Conservation (phyloP, 306 rosid genomes). For the Begonia fuchsioides region DNA sequence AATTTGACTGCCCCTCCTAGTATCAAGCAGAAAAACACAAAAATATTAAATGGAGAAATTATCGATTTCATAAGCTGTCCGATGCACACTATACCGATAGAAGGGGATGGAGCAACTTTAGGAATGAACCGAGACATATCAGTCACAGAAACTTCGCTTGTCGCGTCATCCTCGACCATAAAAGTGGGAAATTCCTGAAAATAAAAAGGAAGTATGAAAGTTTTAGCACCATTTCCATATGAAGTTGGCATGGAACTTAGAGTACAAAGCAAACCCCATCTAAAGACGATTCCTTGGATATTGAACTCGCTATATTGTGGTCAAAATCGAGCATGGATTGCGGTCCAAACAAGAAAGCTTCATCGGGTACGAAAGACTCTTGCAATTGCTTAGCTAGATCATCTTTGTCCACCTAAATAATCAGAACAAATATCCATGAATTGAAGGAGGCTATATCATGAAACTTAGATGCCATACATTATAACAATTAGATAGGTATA, state of each 20-base stretch:
- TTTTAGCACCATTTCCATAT: background rate
- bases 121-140: slow-evolving; percentile 61
- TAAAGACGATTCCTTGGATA: slow-evolving; percentile 44
- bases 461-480: background rate
- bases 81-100: slow-evolving; percentile 50
- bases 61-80: slow-evolving; percentile 96
- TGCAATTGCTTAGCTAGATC: slow-evolving; percentile 43
- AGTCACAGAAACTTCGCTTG: slow-evolving; percentile 74
- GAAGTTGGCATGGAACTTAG: background rate
- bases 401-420: slow-evolving; percentile 51
- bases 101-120: slow-evolving; percentile 44
- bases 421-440: slow-evolving; percentile 17
- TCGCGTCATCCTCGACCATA: slow-evolving; percentile 52
- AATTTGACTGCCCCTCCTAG: too few species aligned
- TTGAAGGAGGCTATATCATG: background rate
- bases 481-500: background rate
- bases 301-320: slow-evolving; percentile 18
- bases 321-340: slow-evolving; percentile 44
- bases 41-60: slow-evolving; percentile 7
- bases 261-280: slow-evolving; percentile 28
- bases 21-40: background rate
- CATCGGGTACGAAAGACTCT: slow-evolving; percentile 70
- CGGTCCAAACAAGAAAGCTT: slow-evolving; percentile 74
- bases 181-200: slow-evolving; percentile 64
- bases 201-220: background rate